Base-by-base conservation (phyloP, 108 stramenopile genomes). In the Skeletonema costatum region DNA sequence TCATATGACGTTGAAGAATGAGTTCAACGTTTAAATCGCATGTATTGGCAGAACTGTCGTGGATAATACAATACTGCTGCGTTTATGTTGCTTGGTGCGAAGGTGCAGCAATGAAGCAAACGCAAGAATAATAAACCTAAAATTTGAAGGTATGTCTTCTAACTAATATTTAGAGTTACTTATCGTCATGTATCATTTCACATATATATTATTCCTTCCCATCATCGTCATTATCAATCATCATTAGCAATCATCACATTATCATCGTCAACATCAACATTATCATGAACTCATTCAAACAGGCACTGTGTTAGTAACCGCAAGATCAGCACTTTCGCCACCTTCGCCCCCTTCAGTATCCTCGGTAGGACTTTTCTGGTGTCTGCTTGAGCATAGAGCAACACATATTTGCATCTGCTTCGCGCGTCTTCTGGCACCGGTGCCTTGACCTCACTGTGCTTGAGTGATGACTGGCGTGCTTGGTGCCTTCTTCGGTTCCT, bases 1-100 rank as follows among this genome's bases (percentile, higher is more conserved):
- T 48, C 92, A 93, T 64, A 93, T 91, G 89, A 86, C 82, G 66
- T 63, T 90, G 30, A 70, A 78, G 56, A 96, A 96, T 70, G 92
- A 93, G 70, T 94, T 97, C 74, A 90, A 94, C 62, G 82, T 83
- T 64, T 82, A 41, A 62, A 11, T 3, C 4, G 44, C 0, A 33
- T 13, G 11, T 9, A 51, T 6, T 7, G 58, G 9, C 30, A 10
- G 12, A 59, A 59, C 29, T 13, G 58, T 39, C 8, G 6, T 1
- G 1, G 1, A 39, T 10, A 39, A 39, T 9, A 9, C 38, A 25
- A 25, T 25, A 25, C 25, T 25, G 38, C 9, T 39, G 38, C 38
- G 38, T 39, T 39, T 9, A 39, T 39, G 38, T 9, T 39, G 38
- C 38, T 8, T 39, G 9, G 38, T 39, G 42, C 16, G 42, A 44